phyloP scores from a whole-genome alignment of 192 early-diverging fungal species.

The Coemansia sp. region DNA sequence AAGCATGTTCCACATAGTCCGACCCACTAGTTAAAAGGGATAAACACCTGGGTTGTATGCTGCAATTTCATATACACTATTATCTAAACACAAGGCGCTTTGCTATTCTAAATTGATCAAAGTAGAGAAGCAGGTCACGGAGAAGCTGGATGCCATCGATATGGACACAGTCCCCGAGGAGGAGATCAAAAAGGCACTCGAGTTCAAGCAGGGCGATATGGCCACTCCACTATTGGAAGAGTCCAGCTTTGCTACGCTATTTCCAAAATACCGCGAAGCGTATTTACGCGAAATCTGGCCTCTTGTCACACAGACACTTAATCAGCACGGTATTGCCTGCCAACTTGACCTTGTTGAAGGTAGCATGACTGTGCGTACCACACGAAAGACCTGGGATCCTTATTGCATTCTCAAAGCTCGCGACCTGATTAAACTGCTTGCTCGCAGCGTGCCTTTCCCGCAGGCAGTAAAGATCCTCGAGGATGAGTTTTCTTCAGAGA shows the following conservation, averaged over 20 bases:
- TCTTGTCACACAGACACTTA: slow-evolving; percentile 74
- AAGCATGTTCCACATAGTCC: too few relatives aligned
- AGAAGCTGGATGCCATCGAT: slow-evolving; percentile 33
- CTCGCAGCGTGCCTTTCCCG: slow-evolving; percentile 88
- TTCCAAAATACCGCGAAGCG: slow-evolving; percentile 96
- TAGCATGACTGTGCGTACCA: slow-evolving; percentile 97
- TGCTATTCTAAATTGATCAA: too few relatives aligned
- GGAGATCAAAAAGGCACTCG: slow-evolving; percentile 77
- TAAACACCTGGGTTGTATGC: too few relatives aligned
- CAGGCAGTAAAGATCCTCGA: slow-evolving; percentile 91
- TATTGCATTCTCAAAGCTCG: slow-evolving; percentile 91
- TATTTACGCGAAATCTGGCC: slow-evolving; percentile 93
- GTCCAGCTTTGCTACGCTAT: slow-evolving; percentile 94
- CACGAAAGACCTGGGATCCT: slow-evolving; percentile 92
- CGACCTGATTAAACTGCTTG: slow-evolving; percentile 91
- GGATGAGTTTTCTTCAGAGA: slow-evolving; percentile 89
- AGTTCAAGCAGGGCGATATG: slow-evolving; percentile 76
- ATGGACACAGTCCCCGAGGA: slow-evolving; percentile 33
- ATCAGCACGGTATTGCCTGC: slow-evolving; percentile 83
- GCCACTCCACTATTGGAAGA: slow-evolving; percentile 80
- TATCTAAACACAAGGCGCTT: too few relatives aligned
- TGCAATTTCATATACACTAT: too few relatives aligned
- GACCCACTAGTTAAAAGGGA: too few relatives aligned
- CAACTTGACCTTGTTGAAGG: slow-evolving; percentile 94
- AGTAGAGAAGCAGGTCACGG: slow-evolving; percentile 1